Percentiles rank a stretch among this genome's conserved stretches.
Evolutionary conservation across 2,329 filamentous ascomycete genomes (phyloP).

Genomic region (Graphilbum sp.): DNA sequence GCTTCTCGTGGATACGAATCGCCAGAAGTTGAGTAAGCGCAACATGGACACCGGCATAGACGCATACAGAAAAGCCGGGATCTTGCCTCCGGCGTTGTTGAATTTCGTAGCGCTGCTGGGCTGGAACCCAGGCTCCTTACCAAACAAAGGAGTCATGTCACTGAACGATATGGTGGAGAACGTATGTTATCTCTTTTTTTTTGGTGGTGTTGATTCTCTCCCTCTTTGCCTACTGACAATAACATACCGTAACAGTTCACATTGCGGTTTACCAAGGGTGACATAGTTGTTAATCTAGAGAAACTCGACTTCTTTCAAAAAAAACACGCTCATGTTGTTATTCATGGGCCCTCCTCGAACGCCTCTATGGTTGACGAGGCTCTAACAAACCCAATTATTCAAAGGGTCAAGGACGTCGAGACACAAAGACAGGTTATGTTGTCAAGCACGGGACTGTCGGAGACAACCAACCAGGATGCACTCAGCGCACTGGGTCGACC

Average conservation of each 20-base stretch:
- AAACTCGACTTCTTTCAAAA: slow-evolving; percentile 68
- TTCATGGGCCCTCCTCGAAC: slow-evolving; percentile 5
- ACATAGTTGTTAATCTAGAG: slow-evolving; percentile 63
- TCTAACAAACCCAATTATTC: slow-evolving; percentile 11
- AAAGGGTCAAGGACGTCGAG: slow-evolving; percentile 8
- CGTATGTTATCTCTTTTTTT: slow-evolving; percentile 21
- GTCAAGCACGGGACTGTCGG: background rate
- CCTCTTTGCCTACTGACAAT: too few relatives aligned
- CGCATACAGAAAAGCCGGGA: slow-evolving; percentile 29
- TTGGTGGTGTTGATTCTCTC: too few relatives aligned
- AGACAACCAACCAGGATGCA: background rate
- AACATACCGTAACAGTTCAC: slow-evolving; percentile 49
- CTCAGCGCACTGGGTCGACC: slow-evolving; percentile 1
- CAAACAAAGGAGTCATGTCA: slow-evolving; percentile 51
- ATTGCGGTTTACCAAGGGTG: slow-evolving; percentile 79
- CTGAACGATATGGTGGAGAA: slow-evolving; percentile 54
- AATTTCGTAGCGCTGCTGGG: slow-evolving; percentile 81
- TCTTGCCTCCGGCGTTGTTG: slow-evolving; percentile 34
- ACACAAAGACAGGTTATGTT: background rate
- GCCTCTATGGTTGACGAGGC: slow-evolving; percentile 6
- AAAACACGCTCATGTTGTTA: slow-evolving; percentile 12
- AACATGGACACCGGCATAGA: slow-evolving; percentile 38
- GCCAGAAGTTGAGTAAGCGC: slow-evolving; percentile 76
- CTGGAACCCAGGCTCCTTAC: slow-evolving; percentile 46
- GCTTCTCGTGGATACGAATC: slow-evolving; percentile 50